Evolutionary conservation across 768 basidiomycete species (phyloP), one percentile per base, ranked within the genome.

Genomic region (Boletus subparvulus): DNA sequence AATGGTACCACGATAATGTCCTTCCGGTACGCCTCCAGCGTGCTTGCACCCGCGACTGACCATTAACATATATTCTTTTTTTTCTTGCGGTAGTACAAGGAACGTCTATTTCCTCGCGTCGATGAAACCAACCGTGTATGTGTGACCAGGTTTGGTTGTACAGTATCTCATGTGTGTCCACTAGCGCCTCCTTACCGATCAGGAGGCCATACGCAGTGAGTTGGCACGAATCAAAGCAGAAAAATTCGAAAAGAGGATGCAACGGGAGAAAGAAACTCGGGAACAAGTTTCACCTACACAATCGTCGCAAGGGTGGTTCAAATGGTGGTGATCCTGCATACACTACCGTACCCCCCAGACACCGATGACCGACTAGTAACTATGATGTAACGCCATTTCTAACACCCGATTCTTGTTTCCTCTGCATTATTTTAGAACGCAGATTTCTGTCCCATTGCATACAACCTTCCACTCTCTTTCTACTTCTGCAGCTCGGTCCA

Each of bases 1-100:
- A 87, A 41, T 94, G 92, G 92, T 94, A 94, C 66, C 79, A 81
- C 53, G 75, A 78, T 47, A 78, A 90, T 62, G 91, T 95, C 55
- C 74, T 90, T 36, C 91, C 92, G 9, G 88, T 92, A 69, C 54
- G 84, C 60, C 32, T 41, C 42, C 12, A 37, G 33, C 33, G 26
- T 17, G 11, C 26, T 33, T 54, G 44, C 33, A 32, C 19, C 35
- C 21, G 21, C 37, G 39, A 39, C 35, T 43, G 9, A 50, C 44
- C 54, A 16, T 37, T 35, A 39, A 52, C 37, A 43, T 40, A 16
- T 6, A 9, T 24, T 16, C 10, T 13, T 28, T n/a, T 28, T 32
- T n/a, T 55, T 16, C 6, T n/a, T 43, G 41, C 10, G 46, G 26
- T 58, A 92, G 90, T 90, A 90, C 67, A 83, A 86, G 68, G 82